Conservation (phyloP, 306 rosid genomes). For the Acacia melanoxylon region DNA sequence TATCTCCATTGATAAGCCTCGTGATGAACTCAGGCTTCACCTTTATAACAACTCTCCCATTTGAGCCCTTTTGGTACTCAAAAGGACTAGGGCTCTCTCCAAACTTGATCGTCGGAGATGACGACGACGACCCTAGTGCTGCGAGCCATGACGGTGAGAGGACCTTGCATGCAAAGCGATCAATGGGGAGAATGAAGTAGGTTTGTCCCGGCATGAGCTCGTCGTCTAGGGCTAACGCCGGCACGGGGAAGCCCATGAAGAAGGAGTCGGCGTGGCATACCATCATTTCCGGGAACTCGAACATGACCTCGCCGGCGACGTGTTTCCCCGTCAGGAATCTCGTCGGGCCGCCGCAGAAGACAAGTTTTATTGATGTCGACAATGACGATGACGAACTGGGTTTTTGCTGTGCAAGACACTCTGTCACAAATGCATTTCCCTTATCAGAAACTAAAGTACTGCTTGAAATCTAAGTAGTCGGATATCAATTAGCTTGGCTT, state of each 20-base stretch:
- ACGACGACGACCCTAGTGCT: slow-evolving; percentile 29
- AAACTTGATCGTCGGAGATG: slow-evolving; percentile 46
- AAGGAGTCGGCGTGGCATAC: slow-evolving; percentile 82
- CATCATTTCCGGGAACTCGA: slow-evolving; percentile 79
- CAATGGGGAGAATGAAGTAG: slow-evolving; percentile 87
- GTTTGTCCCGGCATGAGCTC: slow-evolving; percentile 68
- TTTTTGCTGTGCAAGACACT: slow-evolving; percentile 39
- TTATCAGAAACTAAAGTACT: not conserved
- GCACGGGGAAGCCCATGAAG: slow-evolving; percentile 79
- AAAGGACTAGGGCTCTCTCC: slow-evolving; percentile 60
- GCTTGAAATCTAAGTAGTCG: not conserved
- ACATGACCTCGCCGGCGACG: slow-evolving; percentile 88
- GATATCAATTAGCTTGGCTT: not conserved
- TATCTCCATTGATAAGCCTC: slow-evolving; percentile 35
- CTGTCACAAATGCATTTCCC: slow-evolving; percentile 60
- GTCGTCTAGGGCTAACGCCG: slow-evolving; percentile 66
- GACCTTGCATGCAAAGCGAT: slow-evolving; percentile 45
- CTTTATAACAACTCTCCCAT: slow-evolving; percentile 72
- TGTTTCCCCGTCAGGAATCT: slow-evolving; percentile 51
- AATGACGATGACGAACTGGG: not conserved
- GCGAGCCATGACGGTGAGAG: slow-evolving; percentile 62
- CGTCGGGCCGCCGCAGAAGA: slow-evolving; percentile 60
- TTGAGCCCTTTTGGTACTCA: slow-evolving; percentile 54
- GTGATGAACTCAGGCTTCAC: slow-evolving; percentile 78
- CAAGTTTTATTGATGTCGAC: slow-evolving; percentile 41